These are phyloP conservation scores for Pichia sporocuriosa DNA, from an alignment of 805 yeast species.

Conservation along the genomic window DNA sequence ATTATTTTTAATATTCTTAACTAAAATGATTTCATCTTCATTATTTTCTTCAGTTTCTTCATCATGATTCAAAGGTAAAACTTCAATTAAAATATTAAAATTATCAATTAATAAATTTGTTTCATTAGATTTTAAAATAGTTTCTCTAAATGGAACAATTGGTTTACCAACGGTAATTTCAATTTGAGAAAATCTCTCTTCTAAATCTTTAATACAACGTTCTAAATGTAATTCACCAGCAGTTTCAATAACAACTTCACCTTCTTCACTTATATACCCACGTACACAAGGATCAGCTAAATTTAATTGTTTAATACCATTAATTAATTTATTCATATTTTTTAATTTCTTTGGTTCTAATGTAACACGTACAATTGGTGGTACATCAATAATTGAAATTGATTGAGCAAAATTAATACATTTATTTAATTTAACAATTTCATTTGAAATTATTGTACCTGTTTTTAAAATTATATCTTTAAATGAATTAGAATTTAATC, in stretches of 20 bases:
- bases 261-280: slow-evolving; percentile 77
- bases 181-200: slow-evolving; percentile 85
- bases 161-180: slow-evolving; percentile 86
- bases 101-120: background rate
- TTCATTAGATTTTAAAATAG: slow-evolving; percentile 40
- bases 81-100: slow-evolving; percentile 28
- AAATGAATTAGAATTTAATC: slow-evolving; percentile 68
- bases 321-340: slow-evolving; percentile 65
- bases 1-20: slow-evolving; percentile 37
- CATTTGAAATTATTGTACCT: slow-evolving; percentile 62
- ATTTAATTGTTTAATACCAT: slow-evolving; percentile 71
- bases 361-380: slow-evolving; percentile 92
- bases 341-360: slow-evolving; percentile 89
- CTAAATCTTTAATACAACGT: slow-evolving; percentile 85
- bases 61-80: slow-evolving; percentile 14
- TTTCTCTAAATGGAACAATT: slow-evolving; percentile 89
- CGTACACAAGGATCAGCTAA: slow-evolving; percentile 95
- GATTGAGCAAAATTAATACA: slow-evolving; percentile 69
- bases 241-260: slow-evolving; percentile 88
- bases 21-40: slow-evolving; percentile 24
- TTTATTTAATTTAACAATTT: slow-evolving; percentile 19
- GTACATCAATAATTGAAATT: slow-evolving; percentile 63
- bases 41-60: slow-evolving; percentile 9
- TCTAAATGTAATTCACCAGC: slow-evolving; percentile 97
- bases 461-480: slow-evolving; percentile 77